Evolutionary conservation across 805 yeast genomes (phyloP), one percentile per base, ranked within the genome.

Genomic region (Schwanniomyces polymorphus): DNA sequence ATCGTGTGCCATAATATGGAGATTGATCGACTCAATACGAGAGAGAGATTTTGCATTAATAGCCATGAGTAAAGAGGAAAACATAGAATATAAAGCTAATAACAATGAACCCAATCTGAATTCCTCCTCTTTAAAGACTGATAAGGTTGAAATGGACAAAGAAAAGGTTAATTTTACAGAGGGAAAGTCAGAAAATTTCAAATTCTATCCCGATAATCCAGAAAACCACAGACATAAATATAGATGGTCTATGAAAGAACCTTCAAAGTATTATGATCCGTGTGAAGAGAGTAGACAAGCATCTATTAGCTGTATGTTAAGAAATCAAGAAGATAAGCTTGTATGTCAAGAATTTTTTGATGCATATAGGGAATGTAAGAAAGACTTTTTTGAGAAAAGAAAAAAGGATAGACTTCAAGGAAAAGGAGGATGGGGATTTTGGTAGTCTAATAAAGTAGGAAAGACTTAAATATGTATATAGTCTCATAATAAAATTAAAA

Each of bases 311-410:
- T 92, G 99, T 59, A 72, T 92, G 64, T 92, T 89, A 56, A 66
- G 86, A 42, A 88, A 91, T 60, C 73, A 89, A 81, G 73, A 80
- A 75, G 72, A 82, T 61, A 59, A 82, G 74, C 44, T 76, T 66
- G 68, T 90, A 85, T 72, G 81, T 69, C 64, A 72, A 51, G 96
- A 87, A 49, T 92, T 88, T 61, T 94, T 92, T 64, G 90, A 85
- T 57, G 97, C 97, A 0, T 92, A 92, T 63, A 76, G 92, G 49
- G 99, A 92, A 59, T 92, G 99, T 68, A 86, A 87, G 62, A 84
- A 84, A 59, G 75, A 70, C 50, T 73, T 73, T 48, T 73, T 72
- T 49, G 61, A 58, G 28, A 70, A 72, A 51, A 68, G 59, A 55
- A 68, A 57, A 49, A 55, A 63, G 43, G 78, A 73, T 46, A 63